phyloP scores from a whole-genome alignment of 2,329 filamentous ascomycete genomes.

The Exophiala dermatitidis region DNA sequence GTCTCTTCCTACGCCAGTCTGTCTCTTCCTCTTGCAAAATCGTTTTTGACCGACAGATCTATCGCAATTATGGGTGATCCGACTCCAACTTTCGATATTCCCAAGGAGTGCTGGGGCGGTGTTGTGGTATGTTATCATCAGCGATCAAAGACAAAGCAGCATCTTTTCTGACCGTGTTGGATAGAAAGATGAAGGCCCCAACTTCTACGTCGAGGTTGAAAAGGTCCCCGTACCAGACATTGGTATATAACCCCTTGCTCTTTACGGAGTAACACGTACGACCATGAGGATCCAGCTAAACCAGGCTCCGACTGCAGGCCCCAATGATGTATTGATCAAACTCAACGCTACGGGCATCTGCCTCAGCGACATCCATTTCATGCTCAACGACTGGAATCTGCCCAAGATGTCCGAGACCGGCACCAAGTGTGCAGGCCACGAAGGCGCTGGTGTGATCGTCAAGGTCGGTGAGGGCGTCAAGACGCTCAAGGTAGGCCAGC shows the following conservation, averaged over 20 bases:
- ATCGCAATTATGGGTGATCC: slow-evolving; percentile 14
- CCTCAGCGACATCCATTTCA: slow-evolving; percentile 52
- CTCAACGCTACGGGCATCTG: slow-evolving; percentile 54
- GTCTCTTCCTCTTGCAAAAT: background rate
- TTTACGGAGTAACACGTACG: background rate
- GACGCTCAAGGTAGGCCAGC: slow-evolving; percentile 47
- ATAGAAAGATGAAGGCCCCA: slow-evolving; percentile 26
- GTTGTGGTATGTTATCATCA: slow-evolving; percentile 18
- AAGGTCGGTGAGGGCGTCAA: slow-evolving; percentile 49
- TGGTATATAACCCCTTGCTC: slow-evolving; percentile 12
- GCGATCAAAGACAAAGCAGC: background rate
- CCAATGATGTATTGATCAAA: slow-evolving; percentile 50
- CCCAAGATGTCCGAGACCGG: slow-evolving; percentile 43
- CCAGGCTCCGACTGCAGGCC: slow-evolving; percentile 32
- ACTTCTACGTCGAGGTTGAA: slow-evolving; percentile 26
- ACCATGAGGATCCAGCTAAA: background rate
- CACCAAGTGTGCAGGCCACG: slow-evolving; percentile 46
- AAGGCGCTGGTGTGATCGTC: slow-evolving; percentile 53
- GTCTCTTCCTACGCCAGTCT: too few relatives aligned
- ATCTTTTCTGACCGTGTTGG: background rate
- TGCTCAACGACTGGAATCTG: slow-evolving; percentile 47
- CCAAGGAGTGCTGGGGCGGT: slow-evolving; percentile 24
- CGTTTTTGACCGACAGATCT: background rate
- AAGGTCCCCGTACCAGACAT: slow-evolving; percentile 27
- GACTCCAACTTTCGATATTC: slow-evolving; percentile 26